Percentiles rank a stretch among this genome's conserved stretches.
Evolutionary conservation across 73 alveolate species (phyloP).

Genomic region (Tetrahymena elliotti): DNA sequence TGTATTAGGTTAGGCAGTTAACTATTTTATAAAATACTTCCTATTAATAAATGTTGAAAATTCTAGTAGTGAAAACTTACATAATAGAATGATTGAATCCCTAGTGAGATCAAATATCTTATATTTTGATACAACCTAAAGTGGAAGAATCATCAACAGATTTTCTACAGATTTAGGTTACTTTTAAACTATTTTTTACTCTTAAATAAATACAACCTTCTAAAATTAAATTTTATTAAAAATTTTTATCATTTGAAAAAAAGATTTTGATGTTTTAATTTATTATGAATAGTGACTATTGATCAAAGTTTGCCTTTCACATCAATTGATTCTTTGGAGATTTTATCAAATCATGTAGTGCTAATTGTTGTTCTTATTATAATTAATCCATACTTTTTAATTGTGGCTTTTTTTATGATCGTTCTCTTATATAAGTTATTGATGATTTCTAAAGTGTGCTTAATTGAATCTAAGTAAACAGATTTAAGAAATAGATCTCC

Average conservation of each 20-base stretch:
- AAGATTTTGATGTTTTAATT: too few species aligned
- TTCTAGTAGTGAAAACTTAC: not conserved
- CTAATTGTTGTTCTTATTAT: not conserved
- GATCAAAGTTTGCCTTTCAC: not conserved
- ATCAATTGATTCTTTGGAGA: not conserved
- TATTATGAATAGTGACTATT: not conserved
- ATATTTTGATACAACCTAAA: constrained; percentile 52
- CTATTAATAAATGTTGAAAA: too few species aligned
- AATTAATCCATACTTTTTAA: not conserved
- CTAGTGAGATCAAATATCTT: constrained; percentile 19
- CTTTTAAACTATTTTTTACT: too few species aligned
- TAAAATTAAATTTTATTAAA: too few species aligned
- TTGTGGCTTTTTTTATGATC: not conserved
- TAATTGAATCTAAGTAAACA: not conserved
- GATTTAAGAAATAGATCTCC: not conserved
- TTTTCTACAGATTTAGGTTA: constrained; percentile 33
- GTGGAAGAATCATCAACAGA: constrained; percentile 58
- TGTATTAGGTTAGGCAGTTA: not conserved
- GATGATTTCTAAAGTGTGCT: not conserved
- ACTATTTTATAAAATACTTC: too few species aligned
- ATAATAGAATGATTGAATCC: constrained; percentile 21
- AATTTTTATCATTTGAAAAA: too few species aligned
- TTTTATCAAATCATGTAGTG: not conserved
- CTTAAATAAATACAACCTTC: too few species aligned
- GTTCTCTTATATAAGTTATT: too few species aligned